phyloP scores from a whole-genome alignment of 75 land plant species.

The Adiantum capillusveneris region DNA sequence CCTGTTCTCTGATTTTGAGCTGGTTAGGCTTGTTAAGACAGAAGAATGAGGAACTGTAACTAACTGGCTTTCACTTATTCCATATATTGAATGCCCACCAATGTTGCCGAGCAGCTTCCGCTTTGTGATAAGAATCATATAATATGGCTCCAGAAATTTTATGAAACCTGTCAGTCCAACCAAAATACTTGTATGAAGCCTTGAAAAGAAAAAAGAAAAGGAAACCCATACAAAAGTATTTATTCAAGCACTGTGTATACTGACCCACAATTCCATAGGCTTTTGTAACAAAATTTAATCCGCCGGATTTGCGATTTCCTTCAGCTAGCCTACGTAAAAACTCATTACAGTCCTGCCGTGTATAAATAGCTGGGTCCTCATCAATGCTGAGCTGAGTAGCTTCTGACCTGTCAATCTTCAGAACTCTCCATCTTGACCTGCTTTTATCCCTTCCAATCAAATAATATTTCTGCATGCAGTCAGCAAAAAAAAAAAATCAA shows the following conservation, averaged over 20 bases:
- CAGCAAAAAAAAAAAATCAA: too few relatives aligned
- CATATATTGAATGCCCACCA: conserved; percentile 61
- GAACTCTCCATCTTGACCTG: conserved; percentile 54
- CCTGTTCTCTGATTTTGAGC: conserved; percentile 65
- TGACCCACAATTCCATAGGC: conserved; percentile 90
- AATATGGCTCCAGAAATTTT: conserved; percentile 79
- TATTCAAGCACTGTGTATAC: not conserved
- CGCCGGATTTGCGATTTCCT: conserved; percentile 68
- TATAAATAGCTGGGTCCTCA: conserved; percentile 65
- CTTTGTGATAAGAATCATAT: conserved; percentile 70
- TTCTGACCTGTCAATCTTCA: conserved; percentile 63
- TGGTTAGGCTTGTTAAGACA: conserved; percentile 24
- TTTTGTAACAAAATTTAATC: conserved; percentile 71
- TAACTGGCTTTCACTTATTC: conserved; percentile 44
- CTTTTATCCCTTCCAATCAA: conserved; percentile 68
- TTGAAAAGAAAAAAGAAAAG: not conserved
- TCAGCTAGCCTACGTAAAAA: conserved; percentile 56
- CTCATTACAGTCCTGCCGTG: conserved; percentile 46
- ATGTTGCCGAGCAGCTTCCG: conserved; percentile 61
- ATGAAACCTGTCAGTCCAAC: conserved; percentile 40
- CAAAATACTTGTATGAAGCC: not conserved
- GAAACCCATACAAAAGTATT: not conserved
- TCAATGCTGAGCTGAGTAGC: conserved; percentile 51
- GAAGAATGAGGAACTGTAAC: conserved; percentile 53
- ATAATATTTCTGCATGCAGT: conserved; percentile 54